Conservation (phyloP, 2,329 filamentous ascomycete species). For the Alternaria atra region DNA sequence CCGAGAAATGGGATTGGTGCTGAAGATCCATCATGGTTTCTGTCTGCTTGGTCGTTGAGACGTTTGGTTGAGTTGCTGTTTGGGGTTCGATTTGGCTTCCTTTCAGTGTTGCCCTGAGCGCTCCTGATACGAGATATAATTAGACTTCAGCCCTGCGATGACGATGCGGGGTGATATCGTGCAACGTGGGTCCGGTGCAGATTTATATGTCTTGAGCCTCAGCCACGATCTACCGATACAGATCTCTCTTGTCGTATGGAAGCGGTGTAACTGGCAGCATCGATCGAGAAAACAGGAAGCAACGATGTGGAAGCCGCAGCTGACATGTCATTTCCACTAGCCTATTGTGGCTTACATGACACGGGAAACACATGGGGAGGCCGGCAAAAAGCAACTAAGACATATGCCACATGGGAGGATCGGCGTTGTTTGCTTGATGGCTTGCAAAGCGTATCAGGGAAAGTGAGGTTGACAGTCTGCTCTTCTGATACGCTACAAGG, state of each 20-base stretch:
- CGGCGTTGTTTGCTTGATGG: slow-evolving; percentile 16
- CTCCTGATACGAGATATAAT: slow-evolving; percentile 5
- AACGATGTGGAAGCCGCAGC: slow-evolving; percentile 13
- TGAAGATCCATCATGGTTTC: slow-evolving; percentile 19
- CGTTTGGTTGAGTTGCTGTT: not conserved
- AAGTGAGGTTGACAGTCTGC: slow-evolving; percentile 12
- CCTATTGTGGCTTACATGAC: slow-evolving; percentile 7
- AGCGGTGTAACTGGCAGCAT: slow-evolving; percentile 9
- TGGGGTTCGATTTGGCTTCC: not conserved
- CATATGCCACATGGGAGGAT: slow-evolving; percentile 4
- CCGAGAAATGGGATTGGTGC: slow-evolving; percentile 20
- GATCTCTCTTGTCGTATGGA: not conserved
- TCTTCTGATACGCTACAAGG: slow-evolving; percentile 11
- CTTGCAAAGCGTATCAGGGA: slow-evolving; percentile 10
- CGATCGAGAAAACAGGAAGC: not conserved
- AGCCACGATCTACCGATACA: not conserved
- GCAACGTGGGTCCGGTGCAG: slow-evolving; percentile 1
- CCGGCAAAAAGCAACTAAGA: slow-evolving; percentile 18
- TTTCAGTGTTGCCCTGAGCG: not conserved
- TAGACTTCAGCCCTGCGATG: slow-evolving; percentile 8
- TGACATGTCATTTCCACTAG: slow-evolving; percentile 18
- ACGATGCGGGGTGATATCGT: slow-evolving; percentile 10
- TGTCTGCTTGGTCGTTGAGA: not conserved
- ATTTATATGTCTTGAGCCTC: not conserved
- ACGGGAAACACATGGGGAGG: slow-evolving; percentile 13